Evolutionary conservation across 1,139 yeast species (phyloP).

Genomic region (Suhomyces chickasaworum): DNA sequence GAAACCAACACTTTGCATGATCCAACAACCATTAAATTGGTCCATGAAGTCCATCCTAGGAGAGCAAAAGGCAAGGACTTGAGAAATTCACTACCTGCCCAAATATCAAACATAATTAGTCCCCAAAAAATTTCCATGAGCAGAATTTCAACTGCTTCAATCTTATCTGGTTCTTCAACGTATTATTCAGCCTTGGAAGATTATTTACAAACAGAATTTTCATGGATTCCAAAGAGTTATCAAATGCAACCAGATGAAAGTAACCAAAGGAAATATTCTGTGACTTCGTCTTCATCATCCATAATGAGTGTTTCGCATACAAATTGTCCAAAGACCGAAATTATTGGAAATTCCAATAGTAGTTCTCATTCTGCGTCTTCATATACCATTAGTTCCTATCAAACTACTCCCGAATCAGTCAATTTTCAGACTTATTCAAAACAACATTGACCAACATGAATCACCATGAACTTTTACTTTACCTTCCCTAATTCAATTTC

Average conservation of each 20-base stretch:
- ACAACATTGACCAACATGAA: background rate
- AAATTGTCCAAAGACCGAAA: conserved; percentile 1
- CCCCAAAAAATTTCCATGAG: conserved; percentile 1
- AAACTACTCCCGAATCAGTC: conserved; percentile 24
- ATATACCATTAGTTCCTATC: conserved; percentile 16
- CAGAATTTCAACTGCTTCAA: conserved; percentile 4
- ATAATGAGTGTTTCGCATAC: conserved; percentile 24
- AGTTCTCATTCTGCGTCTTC: conserved; percentile 11
- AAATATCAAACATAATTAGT: conserved; percentile 7
- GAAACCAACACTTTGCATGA: background rate
- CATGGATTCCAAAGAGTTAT: conserved; percentile 1
- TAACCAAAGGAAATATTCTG: conserved; percentile 18
- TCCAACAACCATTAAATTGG: background rate
- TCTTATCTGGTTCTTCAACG: conserved; percentile 16
- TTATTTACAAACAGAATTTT: background rate
- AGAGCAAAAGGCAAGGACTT: background rate
- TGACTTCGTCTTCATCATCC: conserved; percentile 24
- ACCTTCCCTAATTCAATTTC: too few relatives aligned
- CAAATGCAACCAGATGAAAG: conserved; percentile 1
- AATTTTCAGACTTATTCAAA: background rate
- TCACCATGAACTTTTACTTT: too few relatives aligned
- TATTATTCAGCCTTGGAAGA: conserved; percentile 21
- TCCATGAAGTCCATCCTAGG: background rate
- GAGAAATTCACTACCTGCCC: background rate
- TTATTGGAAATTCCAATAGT: background rate